Conservation (phyloP, 2,329 filamentous ascomycete genomes). For the Aureobasidium sp. region DNA sequence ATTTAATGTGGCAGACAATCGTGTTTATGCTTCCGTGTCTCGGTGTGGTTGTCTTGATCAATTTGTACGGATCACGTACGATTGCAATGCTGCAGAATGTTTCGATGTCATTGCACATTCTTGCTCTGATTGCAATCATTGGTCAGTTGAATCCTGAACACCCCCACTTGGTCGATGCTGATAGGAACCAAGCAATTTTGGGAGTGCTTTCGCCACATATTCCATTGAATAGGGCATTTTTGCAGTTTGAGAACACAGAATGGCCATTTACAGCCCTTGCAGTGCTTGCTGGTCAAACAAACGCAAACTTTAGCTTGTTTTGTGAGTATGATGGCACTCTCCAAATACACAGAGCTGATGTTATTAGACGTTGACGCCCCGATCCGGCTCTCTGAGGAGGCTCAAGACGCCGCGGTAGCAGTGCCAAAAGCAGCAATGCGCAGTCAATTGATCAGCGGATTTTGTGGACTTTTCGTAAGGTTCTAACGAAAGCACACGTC, state of each 20-base stretch:
- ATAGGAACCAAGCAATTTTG: conserved; percentile 1
- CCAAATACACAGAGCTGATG: neutral
- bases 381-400: conserved; percentile 20
- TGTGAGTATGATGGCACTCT: neutral
- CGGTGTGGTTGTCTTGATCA: neutral
- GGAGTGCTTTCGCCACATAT: conserved; percentile 20
- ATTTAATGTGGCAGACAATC: neutral
- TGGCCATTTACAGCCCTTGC: conserved; percentile 26
- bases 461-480: conserved; percentile 12
- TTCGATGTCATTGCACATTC: conserved; percentile 29
- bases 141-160: neutral
- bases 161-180: neutral
- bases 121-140: conserved; percentile 27
- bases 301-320: neutral
- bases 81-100: conserved; percentile 24
- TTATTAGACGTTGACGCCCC: neutral
- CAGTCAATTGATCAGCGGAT: conserved; percentile 23
- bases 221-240: conserved; percentile 25
- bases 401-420: conserved; percentile 21
- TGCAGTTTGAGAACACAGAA: conserved; percentile 28
- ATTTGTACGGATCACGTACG: neutral
- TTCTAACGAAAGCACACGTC: neutral
- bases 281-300: conserved; percentile 25
- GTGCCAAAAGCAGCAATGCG: conserved; percentile 22
- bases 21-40: neutral